These are phyloP conservation scores for Aureobasidium sp. DNA, from an alignment of 2,329 filamentous ascomycete genomes.

Conservation along the genomic window DNA sequence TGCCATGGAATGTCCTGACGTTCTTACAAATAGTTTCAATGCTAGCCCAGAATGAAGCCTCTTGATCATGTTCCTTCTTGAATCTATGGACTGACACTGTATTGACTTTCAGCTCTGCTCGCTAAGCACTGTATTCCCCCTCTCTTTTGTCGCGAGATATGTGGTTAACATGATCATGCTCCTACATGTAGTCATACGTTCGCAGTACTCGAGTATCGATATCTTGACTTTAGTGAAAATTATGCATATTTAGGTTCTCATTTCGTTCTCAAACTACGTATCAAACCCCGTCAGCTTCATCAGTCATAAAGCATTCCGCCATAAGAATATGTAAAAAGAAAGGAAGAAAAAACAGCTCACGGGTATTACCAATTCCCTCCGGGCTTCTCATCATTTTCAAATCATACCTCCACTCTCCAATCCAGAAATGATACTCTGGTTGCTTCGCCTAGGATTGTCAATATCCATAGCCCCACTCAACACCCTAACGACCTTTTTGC, in stretches of 20 bases:
- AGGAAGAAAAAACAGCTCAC: background rate
- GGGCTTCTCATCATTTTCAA: background rate
- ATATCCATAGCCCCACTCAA: slow-evolving; percentile 46
- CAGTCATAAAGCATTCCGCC: background rate
- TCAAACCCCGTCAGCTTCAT: background rate
- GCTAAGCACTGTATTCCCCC: no score
- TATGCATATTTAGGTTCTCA: background rate
- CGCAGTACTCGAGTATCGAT: no score
- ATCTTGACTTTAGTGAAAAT: background rate
- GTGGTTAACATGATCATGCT: no score
- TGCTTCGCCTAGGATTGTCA: slow-evolving; percentile 26
- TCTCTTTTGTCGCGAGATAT: no score
- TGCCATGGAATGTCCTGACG: no score
- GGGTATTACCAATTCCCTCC: background rate
- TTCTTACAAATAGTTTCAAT: background rate
- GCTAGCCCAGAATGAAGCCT: background rate
- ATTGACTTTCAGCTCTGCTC: no score
- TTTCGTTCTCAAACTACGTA: background rate
- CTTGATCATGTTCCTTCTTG: background rate
- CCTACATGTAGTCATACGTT: no score
- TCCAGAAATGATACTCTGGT: slow-evolving; percentile 24
- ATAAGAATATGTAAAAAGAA: background rate
- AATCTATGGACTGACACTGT: no score
- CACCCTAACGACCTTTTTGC: slow-evolving; percentile 44
- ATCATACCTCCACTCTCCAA: slow-evolving; percentile 7